Evolutionary conservation across 768 basidiomycete species (phyloP).

Genomic region (Crucibulum laeve): DNA sequence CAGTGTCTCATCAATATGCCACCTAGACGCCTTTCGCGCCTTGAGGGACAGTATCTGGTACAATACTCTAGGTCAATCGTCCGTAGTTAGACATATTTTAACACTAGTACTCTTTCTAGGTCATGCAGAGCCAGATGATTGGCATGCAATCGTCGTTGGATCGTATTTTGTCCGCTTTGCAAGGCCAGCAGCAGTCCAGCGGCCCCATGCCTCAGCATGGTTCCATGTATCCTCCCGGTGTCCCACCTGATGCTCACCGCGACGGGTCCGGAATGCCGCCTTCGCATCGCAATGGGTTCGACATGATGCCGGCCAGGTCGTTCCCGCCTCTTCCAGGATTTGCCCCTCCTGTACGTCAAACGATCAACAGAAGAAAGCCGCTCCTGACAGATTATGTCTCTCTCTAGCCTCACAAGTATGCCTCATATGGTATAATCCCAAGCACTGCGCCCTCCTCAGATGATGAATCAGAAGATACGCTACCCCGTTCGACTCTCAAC

Average conservation of each 20-base stretch:
- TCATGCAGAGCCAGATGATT: slow-evolving; percentile 93
- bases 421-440: slow-evolving; percentile 85
- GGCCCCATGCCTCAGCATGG: slow-evolving; percentile 28
- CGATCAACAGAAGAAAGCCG: background rate
- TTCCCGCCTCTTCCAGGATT: slow-evolving; percentile 92
- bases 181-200: slow-evolving; percentile 30
- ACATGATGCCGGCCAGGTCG: slow-evolving; percentile 27
- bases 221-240: slow-evolving; percentile 27
- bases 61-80: slow-evolving; percentile 11
- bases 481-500: slow-evolving; percentile 78
- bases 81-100: background rate
- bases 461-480: slow-evolving; percentile 87
- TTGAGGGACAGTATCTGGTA: slow-evolving; percentile 85
- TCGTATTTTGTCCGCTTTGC: slow-evolving; percentile 71
- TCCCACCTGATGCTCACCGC: slow-evolving; percentile 20
- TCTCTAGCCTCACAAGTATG: slow-evolving; percentile 79
- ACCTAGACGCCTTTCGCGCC: slow-evolving; percentile 70
- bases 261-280: slow-evolving; percentile 27
- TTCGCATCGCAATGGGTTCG: slow-evolving; percentile 36
- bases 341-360: slow-evolving; percentile 70
- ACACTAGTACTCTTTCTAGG: slow-evolving; percentile 31
- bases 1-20: slow-evolving; percentile 9
- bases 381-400: slow-evolving; percentile 8
- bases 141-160: slow-evolving; percentile 90
- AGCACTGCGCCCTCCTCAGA: slow-evolving; percentile 83